phyloP scores from a whole-genome alignment of 164 flowering plant genomes.

The Magnolia sinica region DNA sequence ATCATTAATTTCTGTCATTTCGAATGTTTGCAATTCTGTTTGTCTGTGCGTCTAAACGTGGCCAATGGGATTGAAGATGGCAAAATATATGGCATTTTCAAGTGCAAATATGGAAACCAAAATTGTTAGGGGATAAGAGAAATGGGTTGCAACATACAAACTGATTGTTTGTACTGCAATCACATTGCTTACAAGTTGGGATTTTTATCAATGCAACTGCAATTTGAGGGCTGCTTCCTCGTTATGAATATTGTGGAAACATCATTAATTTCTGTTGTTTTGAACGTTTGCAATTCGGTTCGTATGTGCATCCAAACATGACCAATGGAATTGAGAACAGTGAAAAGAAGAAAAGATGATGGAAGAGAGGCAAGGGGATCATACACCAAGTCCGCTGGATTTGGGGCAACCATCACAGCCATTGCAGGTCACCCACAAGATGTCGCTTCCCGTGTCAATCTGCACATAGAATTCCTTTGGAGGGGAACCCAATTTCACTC shows the following conservation, averaged over 20 bases:
- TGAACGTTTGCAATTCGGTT: too few relatives aligned
- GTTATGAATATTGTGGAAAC: too few relatives aligned
- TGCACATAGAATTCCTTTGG: conserved; percentile 82
- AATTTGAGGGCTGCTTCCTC: not conserved
- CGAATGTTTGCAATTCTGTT: too few relatives aligned
- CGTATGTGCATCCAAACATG: too few relatives aligned
- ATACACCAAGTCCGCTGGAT: conserved; percentile 78
- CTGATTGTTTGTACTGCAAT: not conserved
- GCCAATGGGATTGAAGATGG: not conserved
- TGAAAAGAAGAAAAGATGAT: not conserved
- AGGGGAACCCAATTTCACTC: conserved; percentile 74
- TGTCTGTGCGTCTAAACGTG: too few relatives aligned
- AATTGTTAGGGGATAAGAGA: not conserved
- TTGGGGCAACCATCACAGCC: conserved; percentile 80
- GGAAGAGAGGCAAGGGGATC: conserved; percentile 2
- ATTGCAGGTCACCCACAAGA: conserved; percentile 81
- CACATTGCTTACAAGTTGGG: too few relatives aligned
- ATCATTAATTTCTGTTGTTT: too few relatives aligned
- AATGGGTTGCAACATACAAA: not conserved
- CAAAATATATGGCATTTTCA: not conserved
- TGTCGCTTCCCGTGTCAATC: conserved; percentile 97
- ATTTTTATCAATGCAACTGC: too few relatives aligned
- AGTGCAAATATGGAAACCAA: too few relatives aligned
- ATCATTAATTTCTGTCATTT: too few relatives aligned
- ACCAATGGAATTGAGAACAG: not conserved